Conservation (phyloP, 2,329 filamentous ascomycete genomes). For the Talaromyces sp. region DNA sequence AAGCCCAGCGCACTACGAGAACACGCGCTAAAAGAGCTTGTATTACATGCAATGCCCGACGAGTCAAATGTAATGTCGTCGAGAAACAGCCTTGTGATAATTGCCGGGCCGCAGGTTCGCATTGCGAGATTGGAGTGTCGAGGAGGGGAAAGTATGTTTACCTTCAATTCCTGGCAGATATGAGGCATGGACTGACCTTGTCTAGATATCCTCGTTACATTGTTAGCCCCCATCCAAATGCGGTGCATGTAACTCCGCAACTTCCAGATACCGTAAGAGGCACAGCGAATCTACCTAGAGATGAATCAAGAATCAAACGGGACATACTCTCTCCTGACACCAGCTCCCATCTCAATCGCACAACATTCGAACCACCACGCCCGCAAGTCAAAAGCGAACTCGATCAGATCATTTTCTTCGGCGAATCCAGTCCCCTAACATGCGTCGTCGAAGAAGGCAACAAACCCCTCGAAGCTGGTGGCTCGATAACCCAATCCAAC, state of each 20-base stretch:
- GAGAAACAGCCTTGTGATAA: conserved; percentile 45
- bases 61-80: conserved; percentile 47
- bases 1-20: conserved; percentile 13
- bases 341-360: conserved; percentile 13
- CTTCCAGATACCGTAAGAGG: background rate
- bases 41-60: conserved; percentile 43
- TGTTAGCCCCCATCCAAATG: conserved; percentile 14
- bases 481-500: conserved; percentile 26
- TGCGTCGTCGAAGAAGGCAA: conserved; percentile 46
- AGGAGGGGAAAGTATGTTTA: conserved; percentile 42
- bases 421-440: conserved; percentile 49
- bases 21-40: conserved; percentile 44
- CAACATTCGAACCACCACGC: background rate
- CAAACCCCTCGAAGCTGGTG: conserved; percentile 27
- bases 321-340: conserved; percentile 16
- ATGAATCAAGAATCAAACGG: background rate
- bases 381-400: conserved; percentile 14
- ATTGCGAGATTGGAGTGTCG: conserved; percentile 43
- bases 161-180: background rate
- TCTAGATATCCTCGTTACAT: conserved; percentile 19
- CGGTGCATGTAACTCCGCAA: background rate
- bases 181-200: conserved; percentile 16
- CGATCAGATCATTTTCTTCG: conserved; percentile 42
- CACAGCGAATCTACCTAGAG: background rate
- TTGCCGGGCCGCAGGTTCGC: conserved; percentile 35